A percentile compares a stretch with the other conserved stretches of the same genome.
Conservation (phyloP, 352 stramenopile genomes). For the Pythium monospermum region DNA sequence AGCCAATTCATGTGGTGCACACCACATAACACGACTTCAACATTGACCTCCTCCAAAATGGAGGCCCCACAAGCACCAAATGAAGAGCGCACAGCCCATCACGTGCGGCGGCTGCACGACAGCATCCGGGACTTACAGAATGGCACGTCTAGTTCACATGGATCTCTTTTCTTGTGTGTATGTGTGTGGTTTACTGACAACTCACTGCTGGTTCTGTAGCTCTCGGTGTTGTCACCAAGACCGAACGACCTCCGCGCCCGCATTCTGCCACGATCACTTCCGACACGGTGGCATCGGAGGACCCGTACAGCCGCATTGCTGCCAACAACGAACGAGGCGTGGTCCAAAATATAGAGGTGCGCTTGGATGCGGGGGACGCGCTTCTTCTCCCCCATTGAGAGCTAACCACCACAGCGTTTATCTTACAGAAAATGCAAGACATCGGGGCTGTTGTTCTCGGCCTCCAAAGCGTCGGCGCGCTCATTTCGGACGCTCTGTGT, state of each 20-base stretch:
- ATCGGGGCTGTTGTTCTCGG: constrained; percentile 36
- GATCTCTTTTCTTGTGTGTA: background rate
- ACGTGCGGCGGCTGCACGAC: constrained; percentile 30
- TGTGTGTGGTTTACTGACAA: background rate
- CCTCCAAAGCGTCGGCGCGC: constrained; percentile 35
- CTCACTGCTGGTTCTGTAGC: constrained; percentile 6
- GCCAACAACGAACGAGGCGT: constrained; percentile 48
- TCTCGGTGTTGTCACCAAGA: constrained; percentile 18
- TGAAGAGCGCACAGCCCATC: constrained; percentile 21
- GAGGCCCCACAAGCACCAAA: background rate
- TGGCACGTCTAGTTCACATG: constrained; percentile 9
- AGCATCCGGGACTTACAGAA: constrained; percentile 39
- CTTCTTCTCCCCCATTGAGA: background rate
- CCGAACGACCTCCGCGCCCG: constrained; percentile 12
- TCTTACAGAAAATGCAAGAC: constrained; percentile 25
- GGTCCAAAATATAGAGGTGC: constrained; percentile 35
- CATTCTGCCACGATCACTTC: constrained; percentile 3
- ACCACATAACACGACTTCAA: constrained; percentile 2
- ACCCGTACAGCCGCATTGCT: constrained; percentile 34
- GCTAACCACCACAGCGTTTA: background rate
- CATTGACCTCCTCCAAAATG: constrained; percentile 1
- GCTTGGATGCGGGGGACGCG: background rate
- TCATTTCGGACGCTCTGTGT: constrained; percentile 35
- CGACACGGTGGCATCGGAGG: constrained; percentile 11
- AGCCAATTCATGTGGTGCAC: background rate